Evolutionary conservation across 177 flowering plant genomes (phyloP), one percentile per base, ranked within the genome.

Genomic region (Vitis hybrid): DNA sequence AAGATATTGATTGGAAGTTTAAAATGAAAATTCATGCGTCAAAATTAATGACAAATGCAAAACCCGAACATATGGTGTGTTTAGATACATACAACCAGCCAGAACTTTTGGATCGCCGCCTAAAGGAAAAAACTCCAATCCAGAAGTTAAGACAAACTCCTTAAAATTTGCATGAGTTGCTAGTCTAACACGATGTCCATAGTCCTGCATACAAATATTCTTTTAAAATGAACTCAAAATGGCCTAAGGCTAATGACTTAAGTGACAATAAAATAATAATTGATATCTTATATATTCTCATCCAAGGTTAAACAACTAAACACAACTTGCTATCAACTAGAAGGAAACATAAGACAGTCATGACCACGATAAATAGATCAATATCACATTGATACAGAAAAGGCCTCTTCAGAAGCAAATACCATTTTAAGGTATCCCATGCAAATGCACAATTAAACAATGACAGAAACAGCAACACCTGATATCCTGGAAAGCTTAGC

Each of bases 101-200:
- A 94, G 97, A 80, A 92, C 82, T 86, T 88, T 90, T 29, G 99
- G 99, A 81, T 96, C 98, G 53, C 99, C 99, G 3, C 99, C 99
- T 67, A 96, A 77, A n/a, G 98, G 97, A 77, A 77, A 94, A 80
- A 96, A 96, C 86, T 96, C 99, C 88, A 96, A 78, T 51, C 99
- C 99, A 76, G 99, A 83, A 58, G 97, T 89, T 82, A 96, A 82
- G 64, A 96, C 97, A 84, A 96, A 96, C 64, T 96, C 99, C 71
- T 94, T 92, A 73, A 96, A 96, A 80, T 96, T 96, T 76, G 92
- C 83, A 86, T 96, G 99, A 74, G 97, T 96, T 50, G 99, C 98
- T 66, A 96, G 79, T 77, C 99, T 88, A 68, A 96, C 98, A 61
- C 99, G 95, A 83, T 96, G 99, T 5, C 99, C 99, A 85, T 86